Base-by-base conservation (phyloP, 2,329 filamentous ascomycete genomes). In the Elsinoe arachidis region DNA sequence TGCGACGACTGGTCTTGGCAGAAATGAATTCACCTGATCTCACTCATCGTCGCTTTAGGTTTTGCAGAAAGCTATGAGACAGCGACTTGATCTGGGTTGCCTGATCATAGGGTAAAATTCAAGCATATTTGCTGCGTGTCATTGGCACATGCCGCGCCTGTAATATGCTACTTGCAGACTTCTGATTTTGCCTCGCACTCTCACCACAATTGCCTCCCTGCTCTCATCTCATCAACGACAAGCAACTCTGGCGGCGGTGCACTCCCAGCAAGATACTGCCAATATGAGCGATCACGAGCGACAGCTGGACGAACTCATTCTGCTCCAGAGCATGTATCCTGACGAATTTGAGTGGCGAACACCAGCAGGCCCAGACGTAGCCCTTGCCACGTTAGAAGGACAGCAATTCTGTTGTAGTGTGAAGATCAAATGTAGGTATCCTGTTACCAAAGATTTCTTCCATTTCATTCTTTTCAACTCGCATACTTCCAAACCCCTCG, bases 241-340 rank as follows among this genome's bases (percentile, higher is more conserved):
- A 3, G 23, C 23, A 6, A 26, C 3, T 3, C 23, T 3, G 23
- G 23, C 23, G 3, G 3, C 23, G 23, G 6, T 6, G 23, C 3
- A 26, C 23, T 33, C 14, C 12, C 19, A 23, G 2, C 3, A 23
- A 23, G 12, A 10, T 11, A 15, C 4, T 30, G 7, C 26, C 11
- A 34, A 52, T 10, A 56, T 56, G 21, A 33, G 23, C 7, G 37
- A 56, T 19, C 30, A 33, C 17, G 19, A 35, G 41, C 53, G 60
- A 21, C 60, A 61, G 39, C 37, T 59, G 14, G 58, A 59, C 46
- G 60, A 61, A 54, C 55, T 60, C 10, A 34, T 55, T 2, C 56
- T 61, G 21, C 54, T 61, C 15, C 43, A 57, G n/a, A 60, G 58
- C 51, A 61, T 61, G 60, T 61, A 61, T n/a, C 58, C 60, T n/a